Percentiles rank a stretch among this genome's conserved stretches.
phyloP scores from a whole-genome alignment of 225 moss, liverwort and hornwort species.

The Lunularia cruciata region DNA sequence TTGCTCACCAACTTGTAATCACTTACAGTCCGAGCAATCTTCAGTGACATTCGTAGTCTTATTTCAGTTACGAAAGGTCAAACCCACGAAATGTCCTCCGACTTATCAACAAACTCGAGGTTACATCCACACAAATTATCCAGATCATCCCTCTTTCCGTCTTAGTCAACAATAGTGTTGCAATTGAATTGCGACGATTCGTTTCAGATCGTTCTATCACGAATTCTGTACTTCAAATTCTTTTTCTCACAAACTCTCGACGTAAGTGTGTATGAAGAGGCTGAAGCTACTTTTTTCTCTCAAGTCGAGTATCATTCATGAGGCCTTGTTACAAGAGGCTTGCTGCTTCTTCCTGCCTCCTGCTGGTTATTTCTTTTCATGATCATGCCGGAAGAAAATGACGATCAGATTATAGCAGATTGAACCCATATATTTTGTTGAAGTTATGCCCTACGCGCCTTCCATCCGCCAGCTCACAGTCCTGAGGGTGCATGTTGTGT shows the following conservation, averaged over 20 bases:
- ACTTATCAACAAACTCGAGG: conserved; percentile 39
- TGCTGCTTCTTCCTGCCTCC: background rate
- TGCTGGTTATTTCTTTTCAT: background rate
- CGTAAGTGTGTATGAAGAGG: too few relatives aligned
- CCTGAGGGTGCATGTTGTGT: background rate
- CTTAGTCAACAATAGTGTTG: too few relatives aligned
- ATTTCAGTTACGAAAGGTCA: conserved; percentile 30
- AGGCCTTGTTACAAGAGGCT: background rate
- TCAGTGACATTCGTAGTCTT: conserved; percentile 13
- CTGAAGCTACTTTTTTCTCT: background rate
- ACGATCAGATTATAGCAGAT: too few relatives aligned
- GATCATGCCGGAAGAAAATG: background rate
- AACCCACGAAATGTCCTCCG: conserved; percentile 34
- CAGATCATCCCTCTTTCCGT: too few relatives aligned
- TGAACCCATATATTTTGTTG: too few relatives aligned
- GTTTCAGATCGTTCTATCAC: too few relatives aligned
- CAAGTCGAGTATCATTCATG: background rate
- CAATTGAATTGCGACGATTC: too few relatives aligned
- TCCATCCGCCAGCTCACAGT: background rate
- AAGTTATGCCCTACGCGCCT: too few relatives aligned
- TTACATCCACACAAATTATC: background rate
- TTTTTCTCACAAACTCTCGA: background rate
- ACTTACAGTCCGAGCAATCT: conserved; percentile 29
- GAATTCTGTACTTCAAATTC: background rate
- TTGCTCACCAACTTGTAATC: background rate